Base-by-base conservation (phyloP, 108 stramenopile species). In the Chaetoceros tenuissimus region DNA sequence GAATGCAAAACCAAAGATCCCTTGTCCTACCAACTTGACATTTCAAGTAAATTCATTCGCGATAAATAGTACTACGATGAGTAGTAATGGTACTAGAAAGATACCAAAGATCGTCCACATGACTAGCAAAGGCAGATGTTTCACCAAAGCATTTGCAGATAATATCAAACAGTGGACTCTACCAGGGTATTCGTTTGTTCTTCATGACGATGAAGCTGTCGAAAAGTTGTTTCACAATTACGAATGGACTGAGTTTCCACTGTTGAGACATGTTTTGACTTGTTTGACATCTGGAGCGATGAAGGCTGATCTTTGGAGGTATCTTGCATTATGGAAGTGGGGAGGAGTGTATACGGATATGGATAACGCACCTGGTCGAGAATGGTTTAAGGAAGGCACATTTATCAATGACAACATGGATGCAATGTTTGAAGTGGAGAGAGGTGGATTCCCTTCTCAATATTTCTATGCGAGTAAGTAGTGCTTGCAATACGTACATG, bases 131-230 rank as follows among this genome's bases (percentile, higher is more conserved):
- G 64, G 61, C 24, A 68, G 78, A 16, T 81, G 81, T 50, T 53
- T 76, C 53, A 74, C 73, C 3, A 29, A 23, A 16, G 23, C 25
- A 5, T 60, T 84, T 47, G 48, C 40, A 1, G 27, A 55, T 8
- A 68, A 66, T 45, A 43, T 83, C 1, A 40, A 77, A 0, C 23
- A 51, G 47, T 87, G 85, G 84, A 63, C 20, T 1, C 59, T 78
- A 45, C 60, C 57, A 31, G 72, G 52, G 19, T 66, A 82, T 53
- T 64, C 76, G 22, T 62, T 82, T 27, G 76, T 66, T 31, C 72
- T 84, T 28, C 82, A 88, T 55, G 80, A 84, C 51, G 86, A 88
- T 62, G 63, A 45, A 8, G 86, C 82, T 22, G 53, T 88, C 19
- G 45, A 82, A 30, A 53, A 65, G 18, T 62, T 87, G 13, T 50